phyloP scores from a whole-genome alignment of 2,329 filamentous ascomycete genomes.

The Fusarium falciforme region DNA sequence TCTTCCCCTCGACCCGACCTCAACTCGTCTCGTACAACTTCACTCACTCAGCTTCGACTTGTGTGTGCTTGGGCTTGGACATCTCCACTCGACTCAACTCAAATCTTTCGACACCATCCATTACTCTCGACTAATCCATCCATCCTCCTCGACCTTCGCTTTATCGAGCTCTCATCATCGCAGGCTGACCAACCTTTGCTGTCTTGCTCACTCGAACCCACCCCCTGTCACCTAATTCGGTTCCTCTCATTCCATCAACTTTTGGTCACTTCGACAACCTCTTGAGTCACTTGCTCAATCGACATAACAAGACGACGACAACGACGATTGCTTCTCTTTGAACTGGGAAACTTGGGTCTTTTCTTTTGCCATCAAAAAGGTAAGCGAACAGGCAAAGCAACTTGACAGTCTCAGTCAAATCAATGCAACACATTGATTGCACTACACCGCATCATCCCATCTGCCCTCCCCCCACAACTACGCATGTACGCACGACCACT shows the following conservation, averaged over 20 bases:
- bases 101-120: constrained; percentile 7
- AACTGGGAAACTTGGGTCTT: neutral
- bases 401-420: constrained; percentile 5
- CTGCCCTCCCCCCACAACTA: constrained; percentile 19
- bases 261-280: constrained; percentile 23
- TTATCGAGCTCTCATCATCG: constrained; percentile 14
- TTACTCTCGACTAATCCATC: constrained; percentile 8
- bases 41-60: constrained; percentile 20
- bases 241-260: constrained; percentile 30
- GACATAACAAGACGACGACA: constrained; percentile 5
- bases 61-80: constrained; percentile 24
- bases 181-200: constrained; percentile 11
- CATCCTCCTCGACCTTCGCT: constrained; percentile 10
- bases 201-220: constrained; percentile 4
- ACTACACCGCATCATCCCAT: constrained; percentile 24
- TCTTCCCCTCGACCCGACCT: constrained; percentile 27
- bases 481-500: constrained; percentile 27
- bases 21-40: constrained; percentile 18
- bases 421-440: constrained; percentile 24
- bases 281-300: constrained; percentile 19
- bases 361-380: neutral
- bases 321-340: constrained; percentile 18
- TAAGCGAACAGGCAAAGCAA: constrained; percentile 24
- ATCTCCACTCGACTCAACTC: constrained; percentile 15
- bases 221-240: constrained; percentile 11